Evolutionary conservation across 192 early-diverging fungal species (phyloP).

Genomic region (Allomyces macrogynus): DNA sequence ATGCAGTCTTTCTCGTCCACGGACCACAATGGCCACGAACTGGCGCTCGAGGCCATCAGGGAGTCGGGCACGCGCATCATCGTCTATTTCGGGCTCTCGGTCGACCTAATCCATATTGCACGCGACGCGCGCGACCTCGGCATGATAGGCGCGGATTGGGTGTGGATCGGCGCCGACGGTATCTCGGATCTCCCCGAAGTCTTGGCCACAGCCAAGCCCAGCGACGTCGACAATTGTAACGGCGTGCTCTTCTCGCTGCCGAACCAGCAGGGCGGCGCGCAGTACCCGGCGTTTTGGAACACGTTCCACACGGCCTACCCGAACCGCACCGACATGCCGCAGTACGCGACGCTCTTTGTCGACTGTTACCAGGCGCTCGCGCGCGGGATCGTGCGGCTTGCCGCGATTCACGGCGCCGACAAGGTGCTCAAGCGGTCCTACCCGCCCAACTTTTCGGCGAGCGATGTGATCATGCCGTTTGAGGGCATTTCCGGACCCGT

Average conservation of each 20-base stretch:
- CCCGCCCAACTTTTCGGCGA: neutral
- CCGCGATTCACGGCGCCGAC: neutral
- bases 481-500: neutral
- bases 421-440: neutral
- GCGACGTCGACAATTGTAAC: neutral
- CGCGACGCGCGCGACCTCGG: neutral
- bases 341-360: neutral
- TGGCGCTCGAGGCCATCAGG: neutral
- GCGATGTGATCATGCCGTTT: neutral
- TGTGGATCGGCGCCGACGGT: neutral
- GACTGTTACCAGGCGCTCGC: neutral
- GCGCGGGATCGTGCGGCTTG: neutral
- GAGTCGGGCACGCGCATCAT: neutral
- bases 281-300: neutral
- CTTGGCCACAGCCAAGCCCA: neutral
- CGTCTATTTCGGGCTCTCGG: neutral
- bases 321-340: neutral
- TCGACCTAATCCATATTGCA: neutral
- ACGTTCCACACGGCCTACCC: too few relatives aligned
- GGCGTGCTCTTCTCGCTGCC: neutral
- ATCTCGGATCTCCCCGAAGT: neutral
- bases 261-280: neutral
- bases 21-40: neutral
- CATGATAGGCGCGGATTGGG: neutral
- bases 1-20: neutral